Evolutionary conservation across 2,329 filamentous ascomycete species (phyloP), one percentile per base, ranked within the genome.

Genomic region (Aspergillus floridensis): DNA sequence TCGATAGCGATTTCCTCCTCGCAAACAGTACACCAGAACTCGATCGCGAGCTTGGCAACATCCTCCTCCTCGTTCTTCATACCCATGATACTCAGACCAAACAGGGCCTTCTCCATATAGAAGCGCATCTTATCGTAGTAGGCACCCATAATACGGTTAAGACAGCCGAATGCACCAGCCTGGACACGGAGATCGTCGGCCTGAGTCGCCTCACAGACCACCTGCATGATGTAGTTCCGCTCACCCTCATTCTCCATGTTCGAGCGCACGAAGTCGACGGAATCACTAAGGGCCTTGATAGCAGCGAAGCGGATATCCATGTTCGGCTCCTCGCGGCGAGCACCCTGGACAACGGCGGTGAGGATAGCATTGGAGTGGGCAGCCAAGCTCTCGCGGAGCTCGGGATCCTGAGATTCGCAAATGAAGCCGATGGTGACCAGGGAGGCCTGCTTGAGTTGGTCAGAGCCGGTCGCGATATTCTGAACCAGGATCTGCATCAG

Each of bases 91-190:
- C 95, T 99, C 46, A 99, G 84, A 59, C 95, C 95, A 70, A 99
- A 99, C 48, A 99, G 85, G 38, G 95, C 95, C 86, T 98, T 98
- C 84, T 99, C 95, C 95, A 99, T 99, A 82, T 99, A 99, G 80
- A 97, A 99, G 71, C 93, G 89, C 95, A 99, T 99, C 81, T 97
- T 96, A 72, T 99, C 95, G 77, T 99, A 99, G 84, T 99, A 99
- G 64, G 97, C 86, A 62, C 86, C 91, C 95, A 99, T 99, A 77
- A 99, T 98, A 72, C 95, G 88, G 85, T 99, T 99, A 68, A 99
- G 81, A 77, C 95, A 98, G 70, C 95, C 95, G 75, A 97, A 99
- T 48, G 95, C 91, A 62, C 92, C 93, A 75, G 96, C 92, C 79
- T 98, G 93, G 76, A 99, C 96, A 73, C 92, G 87, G 60, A 85